These are phyloP conservation scores for Novymonas esmeraldas DNA, from an alignment of 208 protist species.

Conservation along the genomic window DNA sequence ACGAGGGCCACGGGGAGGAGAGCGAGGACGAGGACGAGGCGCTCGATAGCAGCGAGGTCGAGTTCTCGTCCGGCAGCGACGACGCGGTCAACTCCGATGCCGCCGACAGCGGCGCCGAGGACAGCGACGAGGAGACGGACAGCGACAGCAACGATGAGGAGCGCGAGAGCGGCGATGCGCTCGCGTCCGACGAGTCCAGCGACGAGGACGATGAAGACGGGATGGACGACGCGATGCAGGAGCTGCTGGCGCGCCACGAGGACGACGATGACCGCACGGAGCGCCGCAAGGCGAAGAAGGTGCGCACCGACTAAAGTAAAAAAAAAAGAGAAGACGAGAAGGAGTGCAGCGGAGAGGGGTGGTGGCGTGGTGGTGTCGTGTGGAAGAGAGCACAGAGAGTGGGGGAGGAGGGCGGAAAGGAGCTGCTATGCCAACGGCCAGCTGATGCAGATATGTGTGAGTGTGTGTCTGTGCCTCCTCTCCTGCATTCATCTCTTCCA, in stretches of 20 bases:
- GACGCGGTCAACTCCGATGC: slow-evolving; percentile 32
- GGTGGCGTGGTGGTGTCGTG: not conserved
- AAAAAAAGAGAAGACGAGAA: slow-evolving; percentile 13
- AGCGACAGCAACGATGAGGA: slow-evolving; percentile 20
- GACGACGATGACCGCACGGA: slow-evolving; percentile 36
- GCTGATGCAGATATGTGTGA: not conserved
- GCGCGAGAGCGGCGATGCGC: slow-evolving; percentile 19
- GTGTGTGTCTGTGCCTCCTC: not conserved
- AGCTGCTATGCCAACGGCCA: not conserved
- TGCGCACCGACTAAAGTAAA: slow-evolving; percentile 51
- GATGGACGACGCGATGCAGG: slow-evolving; percentile 65
- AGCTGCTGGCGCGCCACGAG: slow-evolving; percentile 48
- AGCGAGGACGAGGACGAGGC: slow-evolving; percentile 21
- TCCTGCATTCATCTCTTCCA: not conserved
- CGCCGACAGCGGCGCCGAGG: slow-evolving; percentile 40
- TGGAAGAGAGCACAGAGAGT: too few species aligned
- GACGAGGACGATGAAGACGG: slow-evolving; percentile 42
- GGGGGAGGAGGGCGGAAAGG: too few species aligned
- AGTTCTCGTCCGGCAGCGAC: slow-evolving; percentile 39
- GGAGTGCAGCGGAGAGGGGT: not conserved
- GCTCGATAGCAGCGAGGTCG: slow-evolving; percentile 33
- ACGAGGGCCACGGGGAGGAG: slow-evolving; percentile 8
- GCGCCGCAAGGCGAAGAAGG: slow-evolving; percentile 51
- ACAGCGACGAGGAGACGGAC: slow-evolving; percentile 47
- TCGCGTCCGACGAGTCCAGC: slow-evolving; percentile 5